Percentiles rank a stretch among this genome's conserved stretches.
These are phyloP conservation scores for Xylariaceae sp. DNA, from an alignment of 2,329 filamentous ascomycete species.

Conservation along the genomic window DNA sequence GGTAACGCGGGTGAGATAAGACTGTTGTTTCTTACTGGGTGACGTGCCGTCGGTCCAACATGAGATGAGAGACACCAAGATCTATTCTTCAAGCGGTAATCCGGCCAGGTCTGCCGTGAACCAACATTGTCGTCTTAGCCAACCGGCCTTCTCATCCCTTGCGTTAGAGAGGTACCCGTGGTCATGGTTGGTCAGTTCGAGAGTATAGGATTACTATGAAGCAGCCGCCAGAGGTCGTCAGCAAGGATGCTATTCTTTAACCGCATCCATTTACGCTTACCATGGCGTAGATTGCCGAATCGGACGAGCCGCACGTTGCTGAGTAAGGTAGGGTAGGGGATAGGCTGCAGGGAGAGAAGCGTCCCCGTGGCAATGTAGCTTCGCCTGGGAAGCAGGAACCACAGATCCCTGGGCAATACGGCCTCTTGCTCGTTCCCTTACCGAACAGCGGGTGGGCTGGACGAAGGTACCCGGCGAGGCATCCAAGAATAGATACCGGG, in stretches of 20 bases:
- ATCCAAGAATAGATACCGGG: constrained; percentile 1
- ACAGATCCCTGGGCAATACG: neutral
- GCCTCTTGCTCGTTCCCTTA: neutral
- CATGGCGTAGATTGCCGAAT: constrained; percentile 3
- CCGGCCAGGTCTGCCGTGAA: constrained; percentile 3
- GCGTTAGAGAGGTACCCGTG: too few relatives aligned
- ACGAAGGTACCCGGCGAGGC: constrained; percentile 1
- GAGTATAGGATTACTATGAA: neutral
- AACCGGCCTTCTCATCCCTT: neutral
- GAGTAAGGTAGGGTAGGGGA: constrained; percentile 7
- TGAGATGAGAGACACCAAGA: constrained; percentile 2
- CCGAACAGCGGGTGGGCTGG: neutral
- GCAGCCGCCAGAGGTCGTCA: neutral
- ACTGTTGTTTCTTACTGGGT: neutral
- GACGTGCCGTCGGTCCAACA: neutral
- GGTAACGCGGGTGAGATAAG: neutral
- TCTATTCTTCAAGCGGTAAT: neutral
- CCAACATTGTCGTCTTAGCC: neutral
- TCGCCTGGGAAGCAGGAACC: neutral
- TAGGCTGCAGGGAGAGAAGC: neutral
- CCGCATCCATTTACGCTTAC: constrained; percentile 16
- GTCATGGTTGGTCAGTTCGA: neutral
- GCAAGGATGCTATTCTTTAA: constrained; percentile 2
- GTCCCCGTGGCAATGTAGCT: constrained; percentile 9
- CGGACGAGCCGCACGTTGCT: constrained; percentile 10